Base-by-base conservation (phyloP, 169 alveolate species). In the Plasmodium knowlesi region DNA sequence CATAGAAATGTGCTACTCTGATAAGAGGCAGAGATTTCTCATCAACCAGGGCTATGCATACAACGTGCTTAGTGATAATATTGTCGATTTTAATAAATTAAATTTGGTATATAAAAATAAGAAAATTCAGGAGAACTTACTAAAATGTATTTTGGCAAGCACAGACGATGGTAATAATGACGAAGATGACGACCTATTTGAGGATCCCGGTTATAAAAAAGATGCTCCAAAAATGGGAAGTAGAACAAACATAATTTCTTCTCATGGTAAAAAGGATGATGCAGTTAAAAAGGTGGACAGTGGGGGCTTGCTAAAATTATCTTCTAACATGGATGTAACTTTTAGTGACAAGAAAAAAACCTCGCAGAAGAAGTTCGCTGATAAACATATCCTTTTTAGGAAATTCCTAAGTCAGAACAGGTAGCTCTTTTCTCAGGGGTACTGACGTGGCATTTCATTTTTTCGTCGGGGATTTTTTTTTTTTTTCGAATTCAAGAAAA, bases 1-100 rank as follows among this genome's bases (percentile, higher is more conserved):
- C 22, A 98, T 98, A 82, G 99, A 99, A 96, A 98, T 98, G 99
- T 96, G 96, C 9, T 96, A 96, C 74, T 99, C 99, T 22, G 99
- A 98, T 94, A 99, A 99, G 94, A 95, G 99, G 30, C 99, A 99
- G 93, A 98, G 98, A 94, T 99, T 98, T 95, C 97, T 99, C 54
- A 98, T 99, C 41, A 99, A 99, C 83, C 99, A 99, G 97, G 97
- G 97, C 5, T 96, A 96, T 83, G 97, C 97, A 3, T 96, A 96
- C 88, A 95, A 96, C 92, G 97, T 96, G 22, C 95, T 95, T 61
- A 96, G 97, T 92, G 96, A 95, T 46, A 73, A 95, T 50, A 95
- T 93, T 30, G 94, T 96, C 50, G 97, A 94, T 82, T 95, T 93
- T 81, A 96, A 96, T 83, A 93, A 90, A 83, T 76, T 88, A 54